Conservation (phyloP, 148 eudicot species). For the Nepenthes mirabilis region DNA sequence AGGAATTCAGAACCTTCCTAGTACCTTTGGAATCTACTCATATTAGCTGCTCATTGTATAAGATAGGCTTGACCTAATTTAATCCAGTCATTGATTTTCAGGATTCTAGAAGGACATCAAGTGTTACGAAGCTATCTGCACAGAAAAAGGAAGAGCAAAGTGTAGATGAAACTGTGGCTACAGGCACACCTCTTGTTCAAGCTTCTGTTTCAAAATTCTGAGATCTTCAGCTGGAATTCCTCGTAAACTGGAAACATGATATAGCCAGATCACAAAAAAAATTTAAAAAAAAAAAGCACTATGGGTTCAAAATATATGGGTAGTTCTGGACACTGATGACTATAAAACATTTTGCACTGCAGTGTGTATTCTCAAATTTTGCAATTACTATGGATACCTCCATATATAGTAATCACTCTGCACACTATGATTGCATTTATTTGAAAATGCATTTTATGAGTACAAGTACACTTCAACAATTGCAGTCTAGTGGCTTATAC, state of each 20-base stretch:
- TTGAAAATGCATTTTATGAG: no score
- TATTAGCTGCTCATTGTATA: no score
- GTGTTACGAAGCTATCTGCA: not conserved
- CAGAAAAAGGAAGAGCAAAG: not conserved
- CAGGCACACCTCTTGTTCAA: slow-evolving; percentile 65
- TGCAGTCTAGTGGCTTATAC: no score
- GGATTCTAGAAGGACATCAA: not conserved
- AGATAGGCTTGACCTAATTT: no score
- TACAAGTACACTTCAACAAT: no score
- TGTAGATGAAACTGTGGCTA: not conserved
- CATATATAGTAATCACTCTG: no score
- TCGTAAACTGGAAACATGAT: slow-evolving; percentile 39
- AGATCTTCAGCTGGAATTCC: slow-evolving; percentile 65
- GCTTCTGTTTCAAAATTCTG: slow-evolving; percentile 58
- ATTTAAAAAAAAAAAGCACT: not conserved
- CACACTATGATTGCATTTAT: no score
- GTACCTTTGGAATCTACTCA: no score
- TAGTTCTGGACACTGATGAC: not conserved
- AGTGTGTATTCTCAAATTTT: no score
- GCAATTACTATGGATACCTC: no score
- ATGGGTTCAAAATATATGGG: not conserved
- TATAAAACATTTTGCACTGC: no score
- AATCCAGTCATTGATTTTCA: not conserved
- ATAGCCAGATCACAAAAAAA: slow-evolving; percentile 6
- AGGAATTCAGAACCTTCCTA: no score